These are phyloP conservation scores for Cardamine resedifolia DNA, from an alignment of 345 rosid species.

Conservation along the genomic window DNA sequence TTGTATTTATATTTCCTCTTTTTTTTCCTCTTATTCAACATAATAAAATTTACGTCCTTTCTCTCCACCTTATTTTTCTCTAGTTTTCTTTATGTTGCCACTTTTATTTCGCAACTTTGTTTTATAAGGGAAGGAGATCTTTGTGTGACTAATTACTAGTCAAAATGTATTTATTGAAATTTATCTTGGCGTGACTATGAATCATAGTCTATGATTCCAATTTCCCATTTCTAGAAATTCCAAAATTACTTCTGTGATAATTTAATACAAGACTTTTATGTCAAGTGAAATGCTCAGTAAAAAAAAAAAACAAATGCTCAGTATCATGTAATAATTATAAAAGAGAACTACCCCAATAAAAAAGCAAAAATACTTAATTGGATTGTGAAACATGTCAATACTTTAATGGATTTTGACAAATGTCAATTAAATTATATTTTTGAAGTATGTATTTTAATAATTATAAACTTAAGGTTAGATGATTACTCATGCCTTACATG, in stretches of 20 bases:
- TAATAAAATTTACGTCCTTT: neutral
- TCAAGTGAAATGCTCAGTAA: neutral
- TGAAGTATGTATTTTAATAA: neutral
- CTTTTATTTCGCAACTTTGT: neutral
- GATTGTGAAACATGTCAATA: neutral
- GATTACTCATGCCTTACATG: no score
- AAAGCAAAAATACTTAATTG: no score
- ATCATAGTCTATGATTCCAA: no score
- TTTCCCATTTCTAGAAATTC: neutral
- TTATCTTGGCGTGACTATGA: constrained; percentile 17
- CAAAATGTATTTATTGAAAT: neutral
- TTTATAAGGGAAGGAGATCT: constrained; percentile 10
- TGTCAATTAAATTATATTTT: neutral
- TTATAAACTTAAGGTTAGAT: no score
- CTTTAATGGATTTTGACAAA: neutral
- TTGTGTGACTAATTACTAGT: constrained; percentile 6
- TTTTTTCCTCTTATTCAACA: constrained; percentile 15
- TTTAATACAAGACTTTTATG: neutral
- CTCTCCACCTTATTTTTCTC: constrained; percentile 2
- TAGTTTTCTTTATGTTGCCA: constrained; percentile 19
- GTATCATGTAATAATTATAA: no score
- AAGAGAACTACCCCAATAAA: no score
- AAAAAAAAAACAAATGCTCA: no score
- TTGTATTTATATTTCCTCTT: constrained; percentile 14
- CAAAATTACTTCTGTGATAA: neutral